These are phyloP conservation scores for Diaporthe caulivora DNA, from an alignment of 2,329 filamentous ascomycete genomes.

Conservation along the genomic window DNA sequence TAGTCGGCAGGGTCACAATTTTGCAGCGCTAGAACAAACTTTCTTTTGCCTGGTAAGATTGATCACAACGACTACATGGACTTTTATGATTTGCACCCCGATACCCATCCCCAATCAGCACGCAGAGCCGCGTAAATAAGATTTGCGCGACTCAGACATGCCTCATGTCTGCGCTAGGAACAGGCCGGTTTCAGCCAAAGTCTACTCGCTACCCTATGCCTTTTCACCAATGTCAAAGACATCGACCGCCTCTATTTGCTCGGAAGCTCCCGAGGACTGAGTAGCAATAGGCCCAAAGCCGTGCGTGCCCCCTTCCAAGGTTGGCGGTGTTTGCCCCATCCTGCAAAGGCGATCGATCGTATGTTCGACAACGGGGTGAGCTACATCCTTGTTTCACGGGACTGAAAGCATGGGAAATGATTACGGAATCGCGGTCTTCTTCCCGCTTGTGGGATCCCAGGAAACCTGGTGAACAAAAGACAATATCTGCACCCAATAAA, in stretches of 20 bases:
- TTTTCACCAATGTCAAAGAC: neutral
- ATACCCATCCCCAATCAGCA: conserved; percentile 23
- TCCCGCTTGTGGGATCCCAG: neutral
- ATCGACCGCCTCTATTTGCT: neutral
- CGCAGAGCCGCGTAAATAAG: neutral
- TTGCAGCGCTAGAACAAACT: conserved; percentile 4
- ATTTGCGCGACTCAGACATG: conserved; percentile 24
- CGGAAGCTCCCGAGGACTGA: neutral
- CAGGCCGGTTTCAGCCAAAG: conserved; percentile 15
- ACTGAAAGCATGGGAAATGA: neutral
- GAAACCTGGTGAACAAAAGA: neutral
- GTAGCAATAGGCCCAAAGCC: neutral
- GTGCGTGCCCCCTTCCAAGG: neutral
- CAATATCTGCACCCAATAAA: neutral
- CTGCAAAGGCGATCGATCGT: conserved; percentile 2
- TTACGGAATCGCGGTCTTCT: neutral
- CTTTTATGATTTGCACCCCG: conserved; percentile 3
- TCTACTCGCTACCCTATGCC: neutral
- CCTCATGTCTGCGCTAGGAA: conserved; percentile 12
- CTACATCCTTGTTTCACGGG: neutral
- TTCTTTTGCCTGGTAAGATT: neutral
- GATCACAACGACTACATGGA: conserved; percentile 1
- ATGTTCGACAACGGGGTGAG: neutral
- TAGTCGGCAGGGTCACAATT: neutral
- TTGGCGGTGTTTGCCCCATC: neutral